Percentiles rank a stretch among this genome's conserved stretches.
phyloP scores from a whole-genome alignment of 768 basidiomycete species.

The Fibroporia radiculosa region DNA sequence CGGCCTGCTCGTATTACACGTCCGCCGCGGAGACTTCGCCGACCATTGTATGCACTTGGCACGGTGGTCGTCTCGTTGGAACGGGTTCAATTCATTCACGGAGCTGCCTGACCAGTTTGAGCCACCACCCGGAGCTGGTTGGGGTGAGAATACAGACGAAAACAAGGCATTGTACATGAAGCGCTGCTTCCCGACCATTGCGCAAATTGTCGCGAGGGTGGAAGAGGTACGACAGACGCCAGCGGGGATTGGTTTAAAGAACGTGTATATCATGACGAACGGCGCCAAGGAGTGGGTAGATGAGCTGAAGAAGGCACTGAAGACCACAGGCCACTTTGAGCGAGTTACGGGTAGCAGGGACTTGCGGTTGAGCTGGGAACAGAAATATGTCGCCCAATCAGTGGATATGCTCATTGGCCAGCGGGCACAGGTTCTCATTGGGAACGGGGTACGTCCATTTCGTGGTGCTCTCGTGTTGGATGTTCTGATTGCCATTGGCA shows the following conservation, averaged over 20 bases:
- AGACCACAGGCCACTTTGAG: conserved; percentile 25
- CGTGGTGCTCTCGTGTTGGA: neutral
- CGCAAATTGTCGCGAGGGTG: conserved; percentile 33
- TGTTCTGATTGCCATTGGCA: conserved; percentile 9
- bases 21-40: conserved; percentile 42
- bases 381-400: conserved; percentile 36
- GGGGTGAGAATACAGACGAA: conserved; percentile 11
- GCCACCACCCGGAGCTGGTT: conserved; percentile 22
- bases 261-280: conserved; percentile 32
- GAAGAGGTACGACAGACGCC: conserved; percentile 20
- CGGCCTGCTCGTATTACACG: conserved; percentile 40
- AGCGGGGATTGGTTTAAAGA: conserved; percentile 8
- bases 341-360: conserved; percentile 29
- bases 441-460: conserved; percentile 38
- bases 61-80: conserved; percentile 25
- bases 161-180: conserved; percentile 23
- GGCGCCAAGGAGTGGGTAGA: conserved; percentile 32
- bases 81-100: conserved; percentile 36
- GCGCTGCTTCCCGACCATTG: conserved; percentile 35
- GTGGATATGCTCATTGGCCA: conserved; percentile 43
- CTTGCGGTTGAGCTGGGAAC: conserved; percentile 32
- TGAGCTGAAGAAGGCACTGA: conserved; percentile 28
- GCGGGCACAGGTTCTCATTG: conserved; percentile 40
- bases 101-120: conserved; percentile 30
- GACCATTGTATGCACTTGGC: conserved; percentile 35